Conservation (phyloP, 1,284 basidiomycete genomes). For the Anthracocystis panici-leucophaei region DNA sequence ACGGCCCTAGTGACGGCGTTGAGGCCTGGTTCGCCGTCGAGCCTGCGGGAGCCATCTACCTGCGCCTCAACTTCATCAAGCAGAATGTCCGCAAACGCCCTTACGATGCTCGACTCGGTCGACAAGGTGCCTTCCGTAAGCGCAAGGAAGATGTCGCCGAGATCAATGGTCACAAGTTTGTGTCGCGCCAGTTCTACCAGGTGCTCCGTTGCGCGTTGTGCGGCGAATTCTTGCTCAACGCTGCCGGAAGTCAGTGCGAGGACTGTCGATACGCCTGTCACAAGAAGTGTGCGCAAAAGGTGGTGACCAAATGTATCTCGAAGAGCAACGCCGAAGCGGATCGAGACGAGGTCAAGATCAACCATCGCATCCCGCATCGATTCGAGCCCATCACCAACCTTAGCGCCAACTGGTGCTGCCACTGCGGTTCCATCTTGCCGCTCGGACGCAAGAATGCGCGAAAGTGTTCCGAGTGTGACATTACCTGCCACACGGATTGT, state of each 20-base stretch:
- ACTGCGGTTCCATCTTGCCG: slow-evolving; percentile 94
- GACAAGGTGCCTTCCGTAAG: slow-evolving; percentile 97
- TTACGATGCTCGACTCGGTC: slow-evolving; percentile 86
- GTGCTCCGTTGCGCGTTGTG: slow-evolving; percentile 96
- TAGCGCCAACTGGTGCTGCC: slow-evolving; percentile 99
- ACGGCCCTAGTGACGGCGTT: slow-evolving; percentile 77
- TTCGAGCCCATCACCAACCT: slow-evolving; percentile 98
- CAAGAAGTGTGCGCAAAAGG: slow-evolving; percentile 97
- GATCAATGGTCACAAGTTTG: slow-evolving; percentile 99
- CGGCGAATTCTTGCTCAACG: slow-evolving; percentile 96
- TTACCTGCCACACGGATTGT: slow-evolving; percentile 97
- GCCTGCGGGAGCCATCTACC: slow-evolving; percentile 88
- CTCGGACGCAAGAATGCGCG: slow-evolving; percentile 96
- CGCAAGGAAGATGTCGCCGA: slow-evolving; percentile 98
- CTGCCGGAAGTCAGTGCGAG: slow-evolving; percentile 97
- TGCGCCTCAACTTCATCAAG: slow-evolving; percentile 66
- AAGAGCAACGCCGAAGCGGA: slow-evolving; percentile 91
- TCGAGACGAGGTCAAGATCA: slow-evolving; percentile 97
- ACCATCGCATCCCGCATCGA: slow-evolving; percentile 98
- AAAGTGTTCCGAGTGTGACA: slow-evolving; percentile 93
- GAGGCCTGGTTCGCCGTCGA: slow-evolving; percentile 98
- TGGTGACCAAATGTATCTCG: slow-evolving; percentile 98
- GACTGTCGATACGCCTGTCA: slow-evolving; percentile 99
- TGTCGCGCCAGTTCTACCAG: slow-evolving; percentile 97
- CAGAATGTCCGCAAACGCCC: slow-evolving; percentile 85